Evolutionary conservation across 2,329 filamentous ascomycete species (phyloP).

Genomic region (Ceratocystis cacaofunesta): DNA sequence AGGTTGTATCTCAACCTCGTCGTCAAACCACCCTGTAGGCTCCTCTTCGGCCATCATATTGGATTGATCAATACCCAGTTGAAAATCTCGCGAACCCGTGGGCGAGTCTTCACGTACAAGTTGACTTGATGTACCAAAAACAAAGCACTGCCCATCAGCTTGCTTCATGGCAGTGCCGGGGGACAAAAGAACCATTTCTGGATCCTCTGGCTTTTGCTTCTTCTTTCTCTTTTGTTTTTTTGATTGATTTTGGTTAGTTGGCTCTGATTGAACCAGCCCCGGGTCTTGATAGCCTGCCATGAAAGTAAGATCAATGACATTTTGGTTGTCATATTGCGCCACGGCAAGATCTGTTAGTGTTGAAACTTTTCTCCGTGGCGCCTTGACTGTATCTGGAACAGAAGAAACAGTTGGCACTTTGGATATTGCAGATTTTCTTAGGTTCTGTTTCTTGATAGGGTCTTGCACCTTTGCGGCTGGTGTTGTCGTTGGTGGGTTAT

Average conservation of each 20-base stretch:
- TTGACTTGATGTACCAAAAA: constrained; percentile 81
- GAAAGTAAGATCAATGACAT: constrained; percentile 13
- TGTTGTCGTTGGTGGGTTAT: neutral
- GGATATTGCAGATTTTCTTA: neutral
- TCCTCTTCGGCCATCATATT: constrained; percentile 25
- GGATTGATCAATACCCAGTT: constrained; percentile 45
- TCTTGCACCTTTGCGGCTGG: neutral
- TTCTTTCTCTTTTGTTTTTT: constrained; percentile 21
- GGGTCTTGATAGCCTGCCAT: constrained; percentile 16
- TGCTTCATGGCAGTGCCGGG: constrained; percentile 53
- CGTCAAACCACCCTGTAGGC: neutral
- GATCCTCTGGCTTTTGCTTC: constrained; percentile 25
- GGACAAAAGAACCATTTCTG: constrained; percentile 40
- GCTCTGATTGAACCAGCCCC: constrained; percentile 4
- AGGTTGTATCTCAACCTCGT: constrained; percentile 1
- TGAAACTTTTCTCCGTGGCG: constrained; percentile 13
- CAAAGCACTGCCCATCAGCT: constrained; percentile 54
- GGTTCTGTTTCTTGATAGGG: constrained; percentile 2
- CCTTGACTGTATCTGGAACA: constrained; percentile 6
- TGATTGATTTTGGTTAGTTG: constrained; percentile 19
- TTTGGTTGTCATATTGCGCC: constrained; percentile 15
- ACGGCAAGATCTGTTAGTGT: constrained; percentile 15
- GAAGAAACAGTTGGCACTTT: neutral
- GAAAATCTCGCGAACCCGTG: constrained; percentile 45
- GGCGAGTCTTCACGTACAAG: constrained; percentile 59